Evolutionary conservation across 1,284 basidiomycete genomes (phyloP), one percentile per base, ranked within the genome.

Genomic region (Marasmius oreades): DNA sequence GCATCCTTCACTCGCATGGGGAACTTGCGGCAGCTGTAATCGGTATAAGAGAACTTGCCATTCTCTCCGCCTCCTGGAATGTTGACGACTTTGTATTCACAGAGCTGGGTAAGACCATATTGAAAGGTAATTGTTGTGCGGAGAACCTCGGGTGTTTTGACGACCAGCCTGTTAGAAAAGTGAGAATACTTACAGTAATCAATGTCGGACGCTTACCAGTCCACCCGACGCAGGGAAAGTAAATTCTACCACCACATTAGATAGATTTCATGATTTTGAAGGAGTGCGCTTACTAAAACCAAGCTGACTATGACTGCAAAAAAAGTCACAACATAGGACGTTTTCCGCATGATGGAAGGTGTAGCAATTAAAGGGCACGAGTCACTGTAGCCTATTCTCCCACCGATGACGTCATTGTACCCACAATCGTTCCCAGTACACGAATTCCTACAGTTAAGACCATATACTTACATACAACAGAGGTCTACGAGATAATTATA

Each of bases 11-110:
- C 79, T n/a, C 78, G 75, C 48, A 73, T 70, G 2, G 88, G 88
- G 70, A 91, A 91, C 8, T 71, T 65, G 50, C 86, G 82, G 61
- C 88, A 91, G 45, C 81, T 70, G 64, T 79, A 84, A 24, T 81
- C 76, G 5, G 76, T 75, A 68, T 84, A 85, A 44, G 76, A 73
- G 47, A 84, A 62, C 45, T 72, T 71, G 39, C 74, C 73, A 8
- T 74, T 71, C 33, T 73, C 72, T n/a, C 69, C 68, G 18, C 73
- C 69, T 33, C 72, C 73, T 3, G 85, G 85, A 18, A 86, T 60
- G 59, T 71, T 66, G 51, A 85, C 67, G 3, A 78, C 58, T 53
- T 74, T 71, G 52, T 78, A 78, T 56, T 85, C 78, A 69, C 88
- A 90, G 28, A 77, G 78, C 60, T 79, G 61, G 61, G 68, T 69